Conservation (phyloP, 1,284 basidiomycete genomes). For the Leccinum insigne region DNA sequence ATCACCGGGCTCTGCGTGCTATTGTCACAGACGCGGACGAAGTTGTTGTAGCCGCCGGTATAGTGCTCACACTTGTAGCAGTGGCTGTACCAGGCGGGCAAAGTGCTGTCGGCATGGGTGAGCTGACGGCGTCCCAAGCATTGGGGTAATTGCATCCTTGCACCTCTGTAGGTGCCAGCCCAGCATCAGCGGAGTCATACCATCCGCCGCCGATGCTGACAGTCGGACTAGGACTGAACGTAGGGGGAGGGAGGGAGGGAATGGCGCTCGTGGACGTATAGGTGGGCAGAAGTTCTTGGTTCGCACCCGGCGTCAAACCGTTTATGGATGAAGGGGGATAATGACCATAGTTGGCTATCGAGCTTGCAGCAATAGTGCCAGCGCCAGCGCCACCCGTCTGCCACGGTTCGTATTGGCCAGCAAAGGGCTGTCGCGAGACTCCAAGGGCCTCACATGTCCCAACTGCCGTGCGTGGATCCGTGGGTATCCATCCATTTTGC, state of each 20-base stretch:
- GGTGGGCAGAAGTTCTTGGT: constrained; percentile 45
- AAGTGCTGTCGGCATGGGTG: constrained; percentile 44
- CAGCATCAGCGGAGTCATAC: constrained; percentile 61
- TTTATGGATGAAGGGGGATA: constrained; percentile 56
- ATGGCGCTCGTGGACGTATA: constrained; percentile 72
- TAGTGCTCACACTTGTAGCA: constrained; percentile 3
- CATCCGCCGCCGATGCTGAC: constrained; percentile 70
- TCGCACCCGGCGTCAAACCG: constrained; percentile 25
- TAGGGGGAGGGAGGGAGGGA: constrained; percentile 59
- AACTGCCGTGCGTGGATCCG: constrained; percentile 66
- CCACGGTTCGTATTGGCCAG: constrained; percentile 63
- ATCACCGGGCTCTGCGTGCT: constrained; percentile 11
- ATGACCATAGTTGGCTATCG: constrained; percentile 43
- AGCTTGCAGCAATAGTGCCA: constrained; percentile 53
- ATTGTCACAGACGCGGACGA: constrained; percentile 3
- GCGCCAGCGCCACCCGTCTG: constrained; percentile 80
- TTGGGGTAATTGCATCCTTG: constrained; percentile 66
- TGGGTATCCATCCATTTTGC: constrained; percentile 77
- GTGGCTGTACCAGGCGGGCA: constrained; percentile 42
- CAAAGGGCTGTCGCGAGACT: constrained; percentile 46
- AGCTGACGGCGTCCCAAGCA: constrained; percentile 56
- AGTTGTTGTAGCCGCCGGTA: constrained; percentile 8
- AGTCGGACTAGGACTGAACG: constrained; percentile 49
- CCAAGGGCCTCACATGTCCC: constrained; percentile 68
- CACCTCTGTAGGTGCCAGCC: constrained; percentile 54